Base-by-base conservation (phyloP, 306 rosid genomes). In the Pyrus communis region DNA sequence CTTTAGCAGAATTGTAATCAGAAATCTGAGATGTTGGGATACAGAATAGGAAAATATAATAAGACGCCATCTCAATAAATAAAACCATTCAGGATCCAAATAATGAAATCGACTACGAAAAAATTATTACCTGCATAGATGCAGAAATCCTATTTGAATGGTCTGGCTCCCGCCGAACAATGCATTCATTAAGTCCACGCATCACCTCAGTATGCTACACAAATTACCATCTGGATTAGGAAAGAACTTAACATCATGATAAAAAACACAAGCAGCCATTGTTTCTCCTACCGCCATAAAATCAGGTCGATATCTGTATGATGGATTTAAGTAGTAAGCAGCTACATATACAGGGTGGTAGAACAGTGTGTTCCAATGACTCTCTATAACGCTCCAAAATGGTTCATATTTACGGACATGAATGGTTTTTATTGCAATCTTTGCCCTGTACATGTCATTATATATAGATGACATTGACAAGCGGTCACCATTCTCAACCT, bases 241-340 rank as follows among this genome's bases (percentile, higher is more conserved):
- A 81, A 74, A 81, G 61, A 85, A 74, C 66, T 61, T 60, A 14
- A 84, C 69, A 77, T 54, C 71, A 80, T 69, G 7, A 65, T 67
- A 68, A 70, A 49, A 61, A 54, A 30, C 73, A 70, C 74, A 76
- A 55, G 75, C 35, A 70, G 67, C 75, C 70, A 73, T 65, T 74
- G 70, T 79, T 78, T 71, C 63, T 75, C 91, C 79, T 90, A 94
- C 98, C 92, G 85, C 84, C 79, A 87, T 73, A 83, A 89, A 92
- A 83, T 94, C 98, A 7, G 90, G 81, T 74, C 91, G 92, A 74
- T 90, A 90, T 73, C 95, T 83, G 82, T 89, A 90, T n/a, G 97
- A 89, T 66, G 97, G 97, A 77, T 94, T 94, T 77, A 94, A 82
- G 91, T 87, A 94, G 89, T 89, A 86, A n/a, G 96, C 97, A 84